Percentiles rank a stretch among this genome's conserved stretches.
These are phyloP conservation scores for Candolleomyces eurysporus DNA, from an alignment of 768 basidiomycete species.

Conservation along the genomic window DNA sequence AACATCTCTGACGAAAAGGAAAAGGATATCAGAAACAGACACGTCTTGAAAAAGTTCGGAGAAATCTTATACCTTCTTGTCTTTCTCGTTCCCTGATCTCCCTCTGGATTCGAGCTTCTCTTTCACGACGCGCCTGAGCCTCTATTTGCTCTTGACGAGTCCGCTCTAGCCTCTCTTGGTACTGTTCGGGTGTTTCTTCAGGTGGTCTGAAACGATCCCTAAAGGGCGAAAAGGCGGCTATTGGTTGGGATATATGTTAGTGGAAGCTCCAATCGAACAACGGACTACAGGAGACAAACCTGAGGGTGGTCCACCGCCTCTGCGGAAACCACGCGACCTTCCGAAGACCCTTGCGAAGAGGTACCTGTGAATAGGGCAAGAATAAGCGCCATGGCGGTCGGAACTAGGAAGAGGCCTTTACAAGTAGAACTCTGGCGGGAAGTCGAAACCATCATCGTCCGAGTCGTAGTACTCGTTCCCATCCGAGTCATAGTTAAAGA, in stretches of 20 bases:
- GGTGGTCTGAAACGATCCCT: background rate
- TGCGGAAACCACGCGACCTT: no score
- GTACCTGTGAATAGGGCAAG: no score
- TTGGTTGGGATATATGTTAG: no score
- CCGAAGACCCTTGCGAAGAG: no score
- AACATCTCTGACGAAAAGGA: constrained; percentile 40
- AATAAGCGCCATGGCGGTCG: no score
- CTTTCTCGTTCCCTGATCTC: constrained; percentile 45
- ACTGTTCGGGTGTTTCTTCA: constrained; percentile 51
- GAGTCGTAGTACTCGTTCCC: constrained; percentile 32
- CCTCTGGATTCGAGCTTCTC: constrained; percentile 49
- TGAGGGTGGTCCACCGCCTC: no score
- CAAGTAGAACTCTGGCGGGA: no score
- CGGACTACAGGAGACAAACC: no score
- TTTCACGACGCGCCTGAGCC: constrained; percentile 51
- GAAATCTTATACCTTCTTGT: constrained; percentile 44
- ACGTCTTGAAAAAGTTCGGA: background rate
- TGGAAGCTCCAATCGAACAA: no score
- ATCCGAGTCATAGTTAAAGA: constrained; percentile 32
- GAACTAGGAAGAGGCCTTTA: no score
- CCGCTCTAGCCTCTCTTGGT: constrained; percentile 47
- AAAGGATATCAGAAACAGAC: background rate
- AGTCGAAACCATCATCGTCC: constrained; percentile 21
- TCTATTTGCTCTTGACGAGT: constrained; percentile 52
- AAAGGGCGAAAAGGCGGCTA: no score